A percentile compares a stretch with the other conserved stretches of the same genome.
These are phyloP conservation scores for Gossypium gossypioides DNA, from an alignment of 441 rosid species.

Conservation along the genomic window DNA sequence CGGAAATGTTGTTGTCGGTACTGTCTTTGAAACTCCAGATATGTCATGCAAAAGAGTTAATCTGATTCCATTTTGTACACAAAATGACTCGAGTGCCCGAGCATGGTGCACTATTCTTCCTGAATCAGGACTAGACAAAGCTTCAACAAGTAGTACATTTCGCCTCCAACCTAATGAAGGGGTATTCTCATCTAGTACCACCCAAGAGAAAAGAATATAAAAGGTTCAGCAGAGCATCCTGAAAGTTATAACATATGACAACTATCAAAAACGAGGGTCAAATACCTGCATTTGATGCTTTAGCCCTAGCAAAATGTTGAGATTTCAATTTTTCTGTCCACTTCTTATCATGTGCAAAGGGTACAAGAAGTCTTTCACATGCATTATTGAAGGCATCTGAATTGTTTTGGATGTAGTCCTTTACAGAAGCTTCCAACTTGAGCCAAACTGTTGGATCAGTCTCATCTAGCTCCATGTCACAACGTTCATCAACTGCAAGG, in stretches of 20 bases:
- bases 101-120: slow-evolving; percentile 76
- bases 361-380: slow-evolving; percentile 65
- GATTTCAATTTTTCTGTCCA: slow-evolving; percentile 43
- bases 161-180: slow-evolving; percentile 94
- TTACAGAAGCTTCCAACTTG: slow-evolving; percentile 73
- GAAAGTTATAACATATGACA: neutral
- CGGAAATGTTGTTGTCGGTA: slow-evolving; percentile 52
- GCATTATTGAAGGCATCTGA: slow-evolving; percentile 54
- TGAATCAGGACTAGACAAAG: slow-evolving; percentile 73
- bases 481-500: slow-evolving; percentile 78
- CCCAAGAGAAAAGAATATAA: slow-evolving; percentile 16
- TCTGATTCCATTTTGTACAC: slow-evolving; percentile 57
- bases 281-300: slow-evolving; percentile 51
- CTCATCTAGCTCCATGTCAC: slow-evolving; percentile 96
- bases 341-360: slow-evolving; percentile 67
- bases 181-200: slow-evolving; percentile 39
- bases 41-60: slow-evolving; percentile 47
- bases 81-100: slow-evolving; percentile 77
- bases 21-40: slow-evolving; percentile 42
- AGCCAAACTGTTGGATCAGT: slow-evolving; percentile 94
- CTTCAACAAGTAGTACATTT: slow-evolving; percentile 80
- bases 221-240: slow-evolving; percentile 16
- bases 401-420: slow-evolving; percentile 65
- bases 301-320: slow-evolving; percentile 34
- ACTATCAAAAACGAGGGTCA: slow-evolving; percentile 2